Percentiles rank a stretch among this genome's conserved stretches.
phyloP scores from a whole-genome alignment of 225 moss, liverwort and hornwort genomes.

The Anthoceros angustus region DNA sequence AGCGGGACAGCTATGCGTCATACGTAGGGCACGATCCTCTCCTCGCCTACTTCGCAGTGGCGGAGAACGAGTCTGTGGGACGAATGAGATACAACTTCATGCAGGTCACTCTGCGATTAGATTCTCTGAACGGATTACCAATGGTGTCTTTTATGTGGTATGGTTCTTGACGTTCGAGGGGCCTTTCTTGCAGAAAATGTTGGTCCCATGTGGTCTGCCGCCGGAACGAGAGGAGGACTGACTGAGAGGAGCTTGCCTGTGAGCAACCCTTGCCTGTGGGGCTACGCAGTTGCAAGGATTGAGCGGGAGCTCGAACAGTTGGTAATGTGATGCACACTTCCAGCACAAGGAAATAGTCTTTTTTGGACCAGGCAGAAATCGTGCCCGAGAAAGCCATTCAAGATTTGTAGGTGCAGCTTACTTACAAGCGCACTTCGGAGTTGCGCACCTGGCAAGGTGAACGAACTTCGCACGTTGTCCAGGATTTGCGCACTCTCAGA shows the following conservation, averaged over 20 bases:
- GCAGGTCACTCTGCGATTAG: slow-evolving; percentile 31
- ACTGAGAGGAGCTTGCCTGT: background rate
- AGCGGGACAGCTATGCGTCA: slow-evolving; percentile 75
- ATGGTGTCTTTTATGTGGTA: background rate
- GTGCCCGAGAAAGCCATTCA: no score
- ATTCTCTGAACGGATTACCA: background rate
- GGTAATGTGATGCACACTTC: no score
- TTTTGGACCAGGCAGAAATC: no score
- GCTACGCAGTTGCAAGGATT: no score
- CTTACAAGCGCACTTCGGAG: no score
- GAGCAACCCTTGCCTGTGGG: no score
- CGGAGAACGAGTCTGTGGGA: slow-evolving; percentile 88
- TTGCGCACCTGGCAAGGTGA: no score
- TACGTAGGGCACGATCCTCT: slow-evolving; percentile 74
- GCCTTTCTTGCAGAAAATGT: slow-evolving; percentile 21
- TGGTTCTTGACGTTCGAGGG: background rate
- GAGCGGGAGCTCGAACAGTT: no score
- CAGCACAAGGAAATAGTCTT: no score
- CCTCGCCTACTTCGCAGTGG: slow-evolving; percentile 57
- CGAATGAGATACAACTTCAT: slow-evolving; percentile 78
- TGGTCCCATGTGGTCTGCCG: slow-evolving; percentile 27
- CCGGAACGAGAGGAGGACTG: slow-evolving; percentile 32
- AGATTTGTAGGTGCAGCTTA: no score
- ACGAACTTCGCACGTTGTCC: no score
- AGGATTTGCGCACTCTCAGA: no score